Evolutionary conservation across 176 grass and related monocot genomes (phyloP), one percentile per base, ranked within the genome.

Genomic region (Rhynchospora tenuis): DNA sequence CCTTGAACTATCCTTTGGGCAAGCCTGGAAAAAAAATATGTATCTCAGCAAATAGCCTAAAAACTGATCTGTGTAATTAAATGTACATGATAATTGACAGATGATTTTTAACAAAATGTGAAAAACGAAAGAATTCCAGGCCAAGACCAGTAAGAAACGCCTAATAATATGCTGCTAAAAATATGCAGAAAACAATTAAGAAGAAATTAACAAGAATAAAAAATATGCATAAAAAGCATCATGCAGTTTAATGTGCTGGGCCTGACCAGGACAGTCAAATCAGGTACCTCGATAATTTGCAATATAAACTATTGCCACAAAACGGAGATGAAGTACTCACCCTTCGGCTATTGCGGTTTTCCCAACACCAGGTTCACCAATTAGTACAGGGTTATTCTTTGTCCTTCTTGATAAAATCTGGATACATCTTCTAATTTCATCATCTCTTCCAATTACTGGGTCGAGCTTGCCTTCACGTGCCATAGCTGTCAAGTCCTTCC

Each of bases 311-410:
- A 42, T 1, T 81, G 10, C 58, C 28, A 3, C 44, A 80, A 84
- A 64, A 1, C 43, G 71, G 13, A 74, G 3, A 82, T 59, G 47
- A n/a, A 71, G 5, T 69, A 24, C 63, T 83, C 54, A 98, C 95
- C 95, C 92, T 98, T 98, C 95, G 75, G 95, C 92, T 95, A 98
- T 98, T 45, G 95, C 95, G 3, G 95, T 98, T 90, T 98, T 98
- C 6, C 95, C 95, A 64, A 98, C 95, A 81, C 95, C 95, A 86
- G 95, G 95, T 91, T 98, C 95, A 89, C 95, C 95, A 78, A 98
- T 98, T 85, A 98, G 83, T 85, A 98, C 95, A 5, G 95, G 96
- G 84, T 98, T 98, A 80, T 98, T 98, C 70, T 98, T 98, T 77
- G 91, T 98, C 87, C 96, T 95, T 46, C 96, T 88, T 61, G 96